Conservation (phyloP, 306 rosid species). For the Corylus heterophylla region DNA sequence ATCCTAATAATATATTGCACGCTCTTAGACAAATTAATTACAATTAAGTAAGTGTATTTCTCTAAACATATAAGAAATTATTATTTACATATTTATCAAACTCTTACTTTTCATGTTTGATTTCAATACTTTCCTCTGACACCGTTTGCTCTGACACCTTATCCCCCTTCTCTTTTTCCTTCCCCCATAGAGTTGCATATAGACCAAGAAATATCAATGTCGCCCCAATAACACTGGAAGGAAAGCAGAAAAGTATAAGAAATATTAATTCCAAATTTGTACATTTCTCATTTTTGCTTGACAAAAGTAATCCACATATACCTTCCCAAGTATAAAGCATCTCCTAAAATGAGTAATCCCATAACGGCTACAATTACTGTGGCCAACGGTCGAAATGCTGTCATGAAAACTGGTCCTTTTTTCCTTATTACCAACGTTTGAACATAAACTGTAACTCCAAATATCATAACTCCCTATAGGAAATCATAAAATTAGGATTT, state of each 20-base stretch:
- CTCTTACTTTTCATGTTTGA: not conserved
- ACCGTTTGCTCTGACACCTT: not conserved
- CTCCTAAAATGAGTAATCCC: constrained; percentile 22
- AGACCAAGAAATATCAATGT: constrained; percentile 24
- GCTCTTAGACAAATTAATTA: no score
- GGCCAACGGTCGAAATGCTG: constrained; percentile 25
- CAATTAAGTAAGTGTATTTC: not conserved
- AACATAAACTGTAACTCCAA: constrained; percentile 1
- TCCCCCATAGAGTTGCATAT: constrained; percentile 28
- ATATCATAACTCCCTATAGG: constrained; percentile 26
- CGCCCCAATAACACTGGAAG: constrained; percentile 25
- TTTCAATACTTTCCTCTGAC: not conserved
- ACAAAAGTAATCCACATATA: not conserved
- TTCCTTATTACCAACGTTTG: constrained; percentile 12
- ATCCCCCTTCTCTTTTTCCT: constrained; percentile 16
- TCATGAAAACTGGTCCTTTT: constrained; percentile 36
- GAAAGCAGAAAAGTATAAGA: not conserved
- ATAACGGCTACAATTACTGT: constrained; percentile 22
- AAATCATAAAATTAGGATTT: no score
- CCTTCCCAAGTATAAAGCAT: constrained; percentile 34
- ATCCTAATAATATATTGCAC: no score
- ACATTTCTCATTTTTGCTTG: not conserved
- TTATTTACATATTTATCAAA: not conserved
- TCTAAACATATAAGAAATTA: not conserved
- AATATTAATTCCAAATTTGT: not conserved